These are phyloP conservation scores for Clarireedia sp. DNA, from an alignment of 2,329 filamentous ascomycete genomes.

Conservation along the genomic window DNA sequence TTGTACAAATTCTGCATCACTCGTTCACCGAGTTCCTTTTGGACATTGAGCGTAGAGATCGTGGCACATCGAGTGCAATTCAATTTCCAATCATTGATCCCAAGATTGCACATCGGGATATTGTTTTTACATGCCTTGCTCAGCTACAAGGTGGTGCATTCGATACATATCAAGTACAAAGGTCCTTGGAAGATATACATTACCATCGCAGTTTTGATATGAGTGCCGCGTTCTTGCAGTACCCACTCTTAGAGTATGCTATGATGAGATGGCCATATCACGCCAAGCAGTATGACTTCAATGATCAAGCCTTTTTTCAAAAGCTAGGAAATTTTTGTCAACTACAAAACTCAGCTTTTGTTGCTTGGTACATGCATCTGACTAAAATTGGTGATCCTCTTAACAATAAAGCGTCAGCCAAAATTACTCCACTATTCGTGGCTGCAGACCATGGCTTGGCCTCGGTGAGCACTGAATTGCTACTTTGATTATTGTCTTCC, in stretches of 20 bases:
- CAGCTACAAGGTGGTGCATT: conserved; percentile 4
- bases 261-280: conserved; percentile 14
- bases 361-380: conserved; percentile 11
- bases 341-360: conserved; percentile 9
- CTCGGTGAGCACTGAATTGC: too few species aligned
- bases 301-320: conserved; percentile 12
- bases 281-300: conserved; percentile 10
- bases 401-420: conserved; percentile 14
- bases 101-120: not conserved
- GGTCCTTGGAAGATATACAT: not conserved
- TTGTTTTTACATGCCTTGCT: not conserved
- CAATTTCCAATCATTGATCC: conserved; percentile 10
- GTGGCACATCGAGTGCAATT: not conserved
- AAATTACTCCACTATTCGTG: conserved; percentile 15
- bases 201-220: not conserved
- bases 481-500: too few species aligned
- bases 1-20: conserved; percentile 38
- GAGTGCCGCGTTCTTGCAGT: not conserved
- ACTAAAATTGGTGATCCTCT: not conserved
- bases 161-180: not conserved
- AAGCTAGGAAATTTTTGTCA: conserved; percentile 11
- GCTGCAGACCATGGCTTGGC: conserved; percentile 13
- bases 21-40: conserved; percentile 41
- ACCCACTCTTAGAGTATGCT: conserved; percentile 20
- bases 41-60: conserved; percentile 11